phyloP scores from a whole-genome alignment of 75 land plant genomes.

The Sequoia sempervirens region DNA sequence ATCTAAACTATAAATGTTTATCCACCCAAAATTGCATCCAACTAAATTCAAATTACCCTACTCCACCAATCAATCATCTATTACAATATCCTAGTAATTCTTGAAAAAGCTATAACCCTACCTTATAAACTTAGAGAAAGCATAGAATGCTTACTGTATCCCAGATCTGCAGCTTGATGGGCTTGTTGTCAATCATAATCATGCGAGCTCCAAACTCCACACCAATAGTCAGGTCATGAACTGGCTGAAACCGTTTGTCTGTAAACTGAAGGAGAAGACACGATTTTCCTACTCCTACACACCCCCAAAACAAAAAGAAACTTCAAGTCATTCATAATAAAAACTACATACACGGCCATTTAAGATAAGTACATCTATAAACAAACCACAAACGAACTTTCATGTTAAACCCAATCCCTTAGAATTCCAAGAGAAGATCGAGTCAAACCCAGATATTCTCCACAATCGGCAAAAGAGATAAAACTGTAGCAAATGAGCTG shows the following conservation, averaged over 20 bases:
- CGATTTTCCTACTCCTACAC: conserved; percentile 72
- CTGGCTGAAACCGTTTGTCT: conserved; percentile 77
- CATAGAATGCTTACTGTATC: conserved; percentile 46
- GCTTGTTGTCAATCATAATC: conserved; percentile 60
- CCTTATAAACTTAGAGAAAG: not conserved
- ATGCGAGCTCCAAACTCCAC: conserved; percentile 74
- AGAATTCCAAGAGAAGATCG: not conserved
- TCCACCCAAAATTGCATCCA: not conserved
- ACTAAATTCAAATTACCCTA: not conserved
- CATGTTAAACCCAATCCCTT: not conserved
- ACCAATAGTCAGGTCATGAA: conserved; percentile 80
- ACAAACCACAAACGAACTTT: not conserved
- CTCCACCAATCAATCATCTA: not conserved
- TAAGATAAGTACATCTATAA: not conserved
- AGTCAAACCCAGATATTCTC: not conserved
- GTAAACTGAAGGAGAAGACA: conserved; percentile 75
- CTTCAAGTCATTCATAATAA: not conserved
- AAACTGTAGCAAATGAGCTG: not conserved
- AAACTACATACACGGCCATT: not conserved
- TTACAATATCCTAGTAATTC: not conserved
- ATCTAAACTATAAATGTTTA: not conserved
- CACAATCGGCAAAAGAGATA: not conserved
- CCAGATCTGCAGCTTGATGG: conserved; percentile 83
- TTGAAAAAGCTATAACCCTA: not conserved
- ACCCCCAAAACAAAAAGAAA: conserved; percentile 1